Evolutionary conservation across 495 filamentous ascomycete species (phyloP).

Genomic region (Hypomontagnella monticulosa): DNA sequence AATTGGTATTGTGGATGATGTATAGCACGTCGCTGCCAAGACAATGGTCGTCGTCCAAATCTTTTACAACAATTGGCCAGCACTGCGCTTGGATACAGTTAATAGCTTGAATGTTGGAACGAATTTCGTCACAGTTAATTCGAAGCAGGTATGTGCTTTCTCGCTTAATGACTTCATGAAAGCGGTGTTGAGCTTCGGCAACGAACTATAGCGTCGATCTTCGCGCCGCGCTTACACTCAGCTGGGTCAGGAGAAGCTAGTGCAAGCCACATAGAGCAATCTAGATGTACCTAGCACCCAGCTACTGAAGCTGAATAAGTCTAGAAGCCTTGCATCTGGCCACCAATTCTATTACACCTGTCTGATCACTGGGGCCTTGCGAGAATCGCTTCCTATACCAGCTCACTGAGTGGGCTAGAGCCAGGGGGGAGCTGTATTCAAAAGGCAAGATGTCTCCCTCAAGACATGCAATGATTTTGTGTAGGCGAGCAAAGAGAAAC

Average conservation of each 20-base stretch:
- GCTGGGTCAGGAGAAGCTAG: not conserved
- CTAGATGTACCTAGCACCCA: not conserved
- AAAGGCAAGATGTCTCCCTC: slow-evolving; percentile 7
- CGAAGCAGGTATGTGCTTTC: not conserved
- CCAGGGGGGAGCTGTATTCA: slow-evolving; percentile 4
- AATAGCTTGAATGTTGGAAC: too few species aligned
- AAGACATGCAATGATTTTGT: not conserved
- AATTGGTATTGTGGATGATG: too few species aligned
- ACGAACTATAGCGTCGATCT: not conserved
- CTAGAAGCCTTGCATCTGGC: slow-evolving; percentile 5
- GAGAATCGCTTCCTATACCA: slow-evolving; percentile 6
- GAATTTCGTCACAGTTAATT: not conserved
- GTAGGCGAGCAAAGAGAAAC: slow-evolving; percentile 1
- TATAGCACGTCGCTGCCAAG: too few species aligned
- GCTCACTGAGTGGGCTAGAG: not conserved
- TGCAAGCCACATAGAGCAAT: not conserved
- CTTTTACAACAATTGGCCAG: too few species aligned
- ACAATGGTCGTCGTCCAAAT: too few species aligned
- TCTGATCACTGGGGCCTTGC: not conserved
- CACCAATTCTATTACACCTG: not conserved
- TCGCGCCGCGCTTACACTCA: slow-evolving; percentile 3
- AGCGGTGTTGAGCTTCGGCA: not conserved
- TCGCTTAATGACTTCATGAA: not conserved
- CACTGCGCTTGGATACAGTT: too few species aligned
- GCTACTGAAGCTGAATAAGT: slow-evolving; percentile 1